A percentile compares a stretch with the other conserved stretches of the same genome.
Conservation (phyloP, 1,139 yeast species). For the Pneumocystis jirovecii region DNA sequence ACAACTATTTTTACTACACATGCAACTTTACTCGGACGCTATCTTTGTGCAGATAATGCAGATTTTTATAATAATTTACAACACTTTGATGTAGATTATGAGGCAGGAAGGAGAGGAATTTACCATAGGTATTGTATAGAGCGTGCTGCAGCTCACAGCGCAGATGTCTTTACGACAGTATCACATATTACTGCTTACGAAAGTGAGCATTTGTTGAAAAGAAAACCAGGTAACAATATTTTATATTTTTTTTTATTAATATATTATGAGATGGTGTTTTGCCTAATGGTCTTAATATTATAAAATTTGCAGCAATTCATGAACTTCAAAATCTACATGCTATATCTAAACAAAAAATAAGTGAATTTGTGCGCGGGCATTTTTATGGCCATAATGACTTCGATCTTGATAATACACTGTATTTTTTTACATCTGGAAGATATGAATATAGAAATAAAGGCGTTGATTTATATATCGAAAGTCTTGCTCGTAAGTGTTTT, state of each 20-base stretch:
- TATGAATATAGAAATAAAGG: conserved; percentile 96
- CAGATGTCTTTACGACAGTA: conserved; percentile 95
- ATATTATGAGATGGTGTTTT: conserved; percentile 58
- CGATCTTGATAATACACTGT: conserved; percentile 81
- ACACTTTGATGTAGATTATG: conserved; percentile 88
- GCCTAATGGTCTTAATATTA: conserved; percentile 92
- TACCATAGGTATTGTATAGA: conserved; percentile 95
- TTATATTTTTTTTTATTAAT: background rate
- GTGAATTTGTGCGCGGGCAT: conserved; percentile 91
- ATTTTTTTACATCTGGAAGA: conserved; percentile 93
- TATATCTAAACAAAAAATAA: conserved; percentile 73
- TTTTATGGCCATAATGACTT: conserved; percentile 94
- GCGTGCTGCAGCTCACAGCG: conserved; percentile 88
- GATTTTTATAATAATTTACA: conserved; percentile 89
- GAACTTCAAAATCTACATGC: conserved; percentile 97
- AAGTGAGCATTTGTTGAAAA: conserved; percentile 77
- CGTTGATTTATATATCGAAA: conserved; percentile 85
- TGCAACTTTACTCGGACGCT: conserved; percentile 88
- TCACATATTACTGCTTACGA: conserved; percentile 94
- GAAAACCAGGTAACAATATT: conserved; percentile 44
- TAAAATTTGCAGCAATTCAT: conserved; percentile 92
- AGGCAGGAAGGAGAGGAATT: conserved; percentile 94
- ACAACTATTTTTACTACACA: conserved; percentile 95
- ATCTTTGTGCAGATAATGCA: conserved; percentile 88
- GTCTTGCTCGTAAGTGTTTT: conserved; percentile 48